Evolutionary conservation across 306 rosid genomes (phyloP), one percentile per base, ranked within the genome.

Genomic region (Biancaea sappan): DNA sequence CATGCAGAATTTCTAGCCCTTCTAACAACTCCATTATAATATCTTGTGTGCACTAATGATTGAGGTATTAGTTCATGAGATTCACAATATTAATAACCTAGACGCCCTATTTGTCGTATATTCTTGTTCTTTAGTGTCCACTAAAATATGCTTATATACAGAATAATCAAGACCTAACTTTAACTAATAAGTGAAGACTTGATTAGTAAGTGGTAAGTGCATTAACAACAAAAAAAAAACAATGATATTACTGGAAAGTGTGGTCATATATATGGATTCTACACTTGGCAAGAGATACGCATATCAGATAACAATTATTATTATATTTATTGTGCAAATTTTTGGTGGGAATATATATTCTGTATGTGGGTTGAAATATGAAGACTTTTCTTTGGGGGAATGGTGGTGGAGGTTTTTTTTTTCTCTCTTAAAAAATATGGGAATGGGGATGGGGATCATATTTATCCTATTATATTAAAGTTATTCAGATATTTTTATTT

Each of bases 21-120:
- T 44, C 61, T 67, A 84, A 74, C 74, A 72, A 77, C 82, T 79
- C 44, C 74, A 77, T 61, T 63, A 59, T 53, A 51, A 46, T 50
- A 74, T 66, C 19, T 53, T n/a, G 66, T 21, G 31, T 60, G 3
- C 65, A 77, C 73, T 31, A 78, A 81, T 84, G 60, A 80, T 78
- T 66, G 66, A 54, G 28, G 69, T 47, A 35, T 70, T 60, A 68
- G 31, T 73, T 73, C 71, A 54, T 58, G 25, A 69, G 75, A 69
- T 78, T 74, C 78, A 75, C 52, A 19, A 22, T 35, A 24, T 56
- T 5, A 1, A 19, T 10, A n/a, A 2, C 34, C 0, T 57, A 15
- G 35, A 58, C 1, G 24, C 2, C 26, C 8, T 34, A 50, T 83
- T 79, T 83, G 84, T 83, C 79, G 59, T 73, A 76, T 76, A 21